Percentiles rank a stretch among this genome's conserved stretches.
phyloP scores from a whole-genome alignment of 2,329 filamentous ascomycete species.

The Balansia obtecta region DNA sequence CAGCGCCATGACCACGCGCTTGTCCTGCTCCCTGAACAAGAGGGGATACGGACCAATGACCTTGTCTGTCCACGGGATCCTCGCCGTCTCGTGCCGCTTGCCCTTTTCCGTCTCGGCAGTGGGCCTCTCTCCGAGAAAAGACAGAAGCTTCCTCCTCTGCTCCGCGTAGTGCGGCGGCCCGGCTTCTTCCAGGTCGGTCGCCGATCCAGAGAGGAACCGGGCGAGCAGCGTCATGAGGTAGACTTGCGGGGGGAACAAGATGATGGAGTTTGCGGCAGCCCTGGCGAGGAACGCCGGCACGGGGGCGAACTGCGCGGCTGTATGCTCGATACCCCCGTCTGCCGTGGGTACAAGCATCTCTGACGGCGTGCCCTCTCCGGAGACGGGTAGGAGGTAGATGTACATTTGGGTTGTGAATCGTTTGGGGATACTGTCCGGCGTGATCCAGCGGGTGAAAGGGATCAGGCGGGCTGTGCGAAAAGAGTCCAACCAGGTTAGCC shows the following conservation, averaged over 20 bases:
- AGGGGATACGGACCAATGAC: conserved; percentile 45
- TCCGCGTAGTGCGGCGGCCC: conserved; percentile 24
- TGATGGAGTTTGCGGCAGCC: conserved; percentile 53
- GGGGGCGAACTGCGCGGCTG: conserved; percentile 65
- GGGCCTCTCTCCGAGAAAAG: conserved; percentile 35
- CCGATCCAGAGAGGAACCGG: conserved; percentile 32
- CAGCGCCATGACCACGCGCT: conserved; percentile 40
- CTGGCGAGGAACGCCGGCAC: conserved; percentile 56
- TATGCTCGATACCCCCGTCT: conserved; percentile 54
- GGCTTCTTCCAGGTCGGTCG: conserved; percentile 14
- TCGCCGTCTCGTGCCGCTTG: conserved; percentile 26
- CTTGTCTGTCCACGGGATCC: conserved; percentile 46
- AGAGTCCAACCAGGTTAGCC: neutral
- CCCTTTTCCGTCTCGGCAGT: conserved; percentile 29
- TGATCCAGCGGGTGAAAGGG: conserved; percentile 89
- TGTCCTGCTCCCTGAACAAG: conserved; percentile 30
- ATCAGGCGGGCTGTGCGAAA: conserved; percentile 44
- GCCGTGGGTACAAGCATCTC: conserved; percentile 55
- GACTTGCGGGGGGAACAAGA: conserved; percentile 83
- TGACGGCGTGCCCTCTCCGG: conserved; percentile 24
- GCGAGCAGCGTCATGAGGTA: conserved; percentile 54
- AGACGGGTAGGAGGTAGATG: conserved; percentile 66
- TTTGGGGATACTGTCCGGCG: conserved; percentile 57
- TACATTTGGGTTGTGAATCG: conserved; percentile 97
- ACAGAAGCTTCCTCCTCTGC: conserved; percentile 40